A percentile compares a stretch with the other conserved stretches of the same genome.
These are phyloP conservation scores for Limnanthes douglasii DNA, from an alignment of 345 rosid genomes.

Conservation along the genomic window DNA sequence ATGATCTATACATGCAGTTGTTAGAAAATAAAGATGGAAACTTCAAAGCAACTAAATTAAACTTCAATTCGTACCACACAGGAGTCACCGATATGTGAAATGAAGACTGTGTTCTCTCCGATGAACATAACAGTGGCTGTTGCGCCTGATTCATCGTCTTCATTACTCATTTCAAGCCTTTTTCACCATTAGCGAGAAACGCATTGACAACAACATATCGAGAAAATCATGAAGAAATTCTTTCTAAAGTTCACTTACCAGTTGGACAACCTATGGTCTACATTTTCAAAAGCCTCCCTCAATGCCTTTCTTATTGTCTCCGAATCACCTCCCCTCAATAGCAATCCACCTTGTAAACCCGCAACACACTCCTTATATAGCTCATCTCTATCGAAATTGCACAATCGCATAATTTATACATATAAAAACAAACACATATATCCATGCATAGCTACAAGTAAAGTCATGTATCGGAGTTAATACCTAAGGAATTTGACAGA, in stretches of 20 bases:
- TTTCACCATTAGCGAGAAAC: conserved; percentile 3
- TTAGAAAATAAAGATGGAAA: too few relatives aligned
- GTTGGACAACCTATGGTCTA: conserved; percentile 45
- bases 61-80: conserved; percentile 34
- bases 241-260: conserved; percentile 22
- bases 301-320: conserved; percentile 31
- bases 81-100: conserved; percentile 88
- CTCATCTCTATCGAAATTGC: conserved; percentile 48
- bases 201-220: neutral
- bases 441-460: conserved; percentile 4
- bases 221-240: neutral
- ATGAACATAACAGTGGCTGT: conserved; percentile 69
- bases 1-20: too few relatives aligned
- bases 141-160: conserved; percentile 76
- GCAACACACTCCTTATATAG: conserved; percentile 64
- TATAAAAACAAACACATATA: neutral
- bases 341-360: conserved; percentile 60
- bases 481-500: conserved; percentile 70
- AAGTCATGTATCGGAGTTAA: neutral
- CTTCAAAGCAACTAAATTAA: neutral
- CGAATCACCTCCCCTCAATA: conserved; percentile 44
- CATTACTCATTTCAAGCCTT: conserved; percentile 50
- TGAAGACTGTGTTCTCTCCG: conserved; percentile 31
- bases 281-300: conserved; percentile 46
- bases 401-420: neutral